These are phyloP conservation scores for Ustilago tritici DNA, from an alignment of 1,284 basidiomycete genomes.

Conservation along the genomic window DNA sequence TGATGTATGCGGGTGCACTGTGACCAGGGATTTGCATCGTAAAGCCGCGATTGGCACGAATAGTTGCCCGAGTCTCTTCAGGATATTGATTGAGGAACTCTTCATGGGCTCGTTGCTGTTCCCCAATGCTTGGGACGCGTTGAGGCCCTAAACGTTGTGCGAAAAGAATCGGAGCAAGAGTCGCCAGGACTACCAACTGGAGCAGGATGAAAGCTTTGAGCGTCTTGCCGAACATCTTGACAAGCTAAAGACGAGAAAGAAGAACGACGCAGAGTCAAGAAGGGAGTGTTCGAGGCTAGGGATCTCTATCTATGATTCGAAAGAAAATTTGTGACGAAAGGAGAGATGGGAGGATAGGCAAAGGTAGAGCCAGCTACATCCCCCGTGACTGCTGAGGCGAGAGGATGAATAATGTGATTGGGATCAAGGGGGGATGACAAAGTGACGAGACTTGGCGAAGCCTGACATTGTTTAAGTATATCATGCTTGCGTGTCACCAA, in stretches of 20 bases:
- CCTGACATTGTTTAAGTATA: neutral
- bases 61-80: too few relatives aligned
- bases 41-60: too few relatives aligned
- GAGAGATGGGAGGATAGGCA: neutral
- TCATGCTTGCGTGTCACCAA: neutral
- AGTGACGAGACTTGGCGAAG: neutral
- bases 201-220: neutral
- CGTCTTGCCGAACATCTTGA: conserved; percentile 1
- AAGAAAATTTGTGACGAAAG: neutral
- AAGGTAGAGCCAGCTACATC: neutral
- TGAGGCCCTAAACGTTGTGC: neutral
- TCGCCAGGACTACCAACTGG: conserved; percentile 2
- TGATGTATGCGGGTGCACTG: too few relatives aligned
- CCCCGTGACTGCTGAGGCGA: neutral
- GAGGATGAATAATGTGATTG: too few relatives aligned
- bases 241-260: neutral
- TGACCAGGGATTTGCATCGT: too few relatives aligned
- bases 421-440: too few relatives aligned
- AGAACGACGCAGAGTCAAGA: neutral
- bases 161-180: neutral
- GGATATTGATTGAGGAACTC: too few relatives aligned
- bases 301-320: neutral
- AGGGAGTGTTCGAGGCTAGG: neutral
- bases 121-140: neutral
- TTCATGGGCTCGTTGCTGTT: neutral